Conservation (phyloP, 495 filamentous ascomycete species). For the Trichoderma asperelloides region DNA sequence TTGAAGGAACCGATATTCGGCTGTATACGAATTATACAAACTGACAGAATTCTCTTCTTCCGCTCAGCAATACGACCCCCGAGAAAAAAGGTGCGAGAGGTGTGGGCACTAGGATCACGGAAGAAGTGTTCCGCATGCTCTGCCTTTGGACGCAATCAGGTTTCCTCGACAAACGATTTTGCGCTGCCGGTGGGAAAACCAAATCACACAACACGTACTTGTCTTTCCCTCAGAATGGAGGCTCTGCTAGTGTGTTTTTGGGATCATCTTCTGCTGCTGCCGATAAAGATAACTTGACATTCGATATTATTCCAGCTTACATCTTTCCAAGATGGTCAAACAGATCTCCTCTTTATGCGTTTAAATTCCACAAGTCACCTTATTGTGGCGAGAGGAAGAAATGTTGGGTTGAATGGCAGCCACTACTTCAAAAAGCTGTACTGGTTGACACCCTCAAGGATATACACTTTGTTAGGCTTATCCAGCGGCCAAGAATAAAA, state of each 20-base stretch:
- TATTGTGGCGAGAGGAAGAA: not conserved
- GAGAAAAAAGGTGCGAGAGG: not conserved
- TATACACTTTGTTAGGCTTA: not conserved
- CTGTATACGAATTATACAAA: not conserved
- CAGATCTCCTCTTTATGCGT: not conserved
- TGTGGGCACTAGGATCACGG: not conserved
- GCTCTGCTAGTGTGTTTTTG: not conserved
- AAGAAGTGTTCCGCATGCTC: not conserved
- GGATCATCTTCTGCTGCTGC: not conserved
- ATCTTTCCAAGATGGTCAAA: not conserved
- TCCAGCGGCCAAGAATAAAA: not conserved
- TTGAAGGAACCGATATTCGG: not conserved
- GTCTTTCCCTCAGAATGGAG: not conserved
- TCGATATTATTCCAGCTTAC: not conserved
- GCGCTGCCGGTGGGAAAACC: not conserved
- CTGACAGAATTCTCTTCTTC: too few species aligned
- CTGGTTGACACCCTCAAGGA: not conserved
- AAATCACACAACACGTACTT: not conserved
- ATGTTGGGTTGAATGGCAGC: not conserved
- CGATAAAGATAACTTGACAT: not conserved
- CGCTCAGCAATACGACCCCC: not conserved
- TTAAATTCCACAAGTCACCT: not conserved
- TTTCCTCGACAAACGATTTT: not conserved
- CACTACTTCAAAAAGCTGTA: not conserved
- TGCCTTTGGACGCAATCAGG: not conserved